Base-by-base conservation (phyloP, 805 yeast genomes). In the Metschnikowia anglica region DNA sequence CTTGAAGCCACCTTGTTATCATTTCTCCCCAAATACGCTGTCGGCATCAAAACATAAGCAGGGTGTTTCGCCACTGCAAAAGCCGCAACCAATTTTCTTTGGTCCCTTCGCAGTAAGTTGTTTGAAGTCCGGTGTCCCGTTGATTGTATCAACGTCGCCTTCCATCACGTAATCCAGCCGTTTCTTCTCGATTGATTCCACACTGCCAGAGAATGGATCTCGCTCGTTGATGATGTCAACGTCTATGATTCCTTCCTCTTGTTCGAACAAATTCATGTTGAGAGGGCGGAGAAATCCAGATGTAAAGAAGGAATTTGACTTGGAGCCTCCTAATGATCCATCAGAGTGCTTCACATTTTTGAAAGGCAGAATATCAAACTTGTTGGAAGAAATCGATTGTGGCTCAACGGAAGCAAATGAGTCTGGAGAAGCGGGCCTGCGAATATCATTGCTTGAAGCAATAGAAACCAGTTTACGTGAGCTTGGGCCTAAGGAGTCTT, bases 41-140 rank as follows among this genome's bases (percentile, higher is more conserved):
- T 70, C 74, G 9, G 69, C 65, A 37, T 69, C 75, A 36, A 69
- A 55, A 47, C 75, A 70, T 36, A 70, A 55, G 42, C 75, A 70
- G 3, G 74, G 71, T 0, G 68, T 61, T 34, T 64, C 71, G 29
- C 58, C 61, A 27, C 61, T 53, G 48, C 75, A 70, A 44, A 65
- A 67, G 4, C 72, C 70, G 46, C 72, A 68, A 30, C 59, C 52
- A 16, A 40, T 15, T 23, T 43, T 47, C 35, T 47, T 49, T 3
- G 37, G 10, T 39, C 34, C 41, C 37, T 29, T 40, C 6, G 30
- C 19, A 21, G 25, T 41, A 4, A 29, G 37, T 29, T 32, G 44
- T 19, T 39, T 42, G 15, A 42, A 28, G 9, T 42, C 45, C 8
- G 30, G 35, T 13, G 42, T 23, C 3, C 27, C 25, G 11, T 21